phyloP scores from a whole-genome alignment of 2,329 filamentous ascomycete genomes.

The Ophiosphaerella korrae region DNA sequence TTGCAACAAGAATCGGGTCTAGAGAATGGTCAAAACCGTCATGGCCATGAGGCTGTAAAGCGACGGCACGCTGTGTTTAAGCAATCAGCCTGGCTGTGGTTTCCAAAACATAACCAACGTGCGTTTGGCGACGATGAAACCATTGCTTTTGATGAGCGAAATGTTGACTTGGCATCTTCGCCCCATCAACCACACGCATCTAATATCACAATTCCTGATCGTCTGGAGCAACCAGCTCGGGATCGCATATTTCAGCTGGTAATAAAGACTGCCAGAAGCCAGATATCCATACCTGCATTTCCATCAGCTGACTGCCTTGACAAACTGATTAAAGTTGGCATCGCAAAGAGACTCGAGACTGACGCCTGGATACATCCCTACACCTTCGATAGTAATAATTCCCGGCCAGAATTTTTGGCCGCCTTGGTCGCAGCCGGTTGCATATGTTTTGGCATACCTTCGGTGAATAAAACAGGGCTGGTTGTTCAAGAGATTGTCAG shows the following conservation, averaged over 20 bases:
- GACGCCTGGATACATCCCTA: constrained; percentile 44
- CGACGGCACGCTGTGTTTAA: constrained; percentile 20
- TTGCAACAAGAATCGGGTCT: not conserved
- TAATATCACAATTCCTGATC: constrained; percentile 28
- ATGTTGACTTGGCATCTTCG: constrained; percentile 34
- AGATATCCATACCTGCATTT: constrained; percentile 36
- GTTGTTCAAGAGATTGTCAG: constrained; percentile 38
- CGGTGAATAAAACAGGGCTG: constrained; percentile 36
- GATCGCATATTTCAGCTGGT: constrained; percentile 41
- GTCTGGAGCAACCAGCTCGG: constrained; percentile 22
- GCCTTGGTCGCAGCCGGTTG: constrained; percentile 39
- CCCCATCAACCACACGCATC: constrained; percentile 34
- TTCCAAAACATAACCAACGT: constrained; percentile 33
- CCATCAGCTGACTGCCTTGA: constrained; percentile 36
- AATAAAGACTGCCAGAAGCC: constrained; percentile 32
- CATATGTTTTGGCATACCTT: constrained; percentile 39
- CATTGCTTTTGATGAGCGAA: constrained; percentile 30
- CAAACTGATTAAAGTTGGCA: constrained; percentile 37
- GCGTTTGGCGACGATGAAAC: constrained; percentile 36
- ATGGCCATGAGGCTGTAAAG: constrained; percentile 10
- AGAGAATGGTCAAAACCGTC: not conserved
- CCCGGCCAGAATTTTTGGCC: constrained; percentile 31
- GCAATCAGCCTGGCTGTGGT: constrained; percentile 30
- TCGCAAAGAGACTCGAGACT: constrained; percentile 37
- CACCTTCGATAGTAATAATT: constrained; percentile 28